Evolutionary conservation across 2,329 filamentous ascomycete species (phyloP), one percentile per base, ranked within the genome.

Genomic region (Fusarium siculi): DNA sequence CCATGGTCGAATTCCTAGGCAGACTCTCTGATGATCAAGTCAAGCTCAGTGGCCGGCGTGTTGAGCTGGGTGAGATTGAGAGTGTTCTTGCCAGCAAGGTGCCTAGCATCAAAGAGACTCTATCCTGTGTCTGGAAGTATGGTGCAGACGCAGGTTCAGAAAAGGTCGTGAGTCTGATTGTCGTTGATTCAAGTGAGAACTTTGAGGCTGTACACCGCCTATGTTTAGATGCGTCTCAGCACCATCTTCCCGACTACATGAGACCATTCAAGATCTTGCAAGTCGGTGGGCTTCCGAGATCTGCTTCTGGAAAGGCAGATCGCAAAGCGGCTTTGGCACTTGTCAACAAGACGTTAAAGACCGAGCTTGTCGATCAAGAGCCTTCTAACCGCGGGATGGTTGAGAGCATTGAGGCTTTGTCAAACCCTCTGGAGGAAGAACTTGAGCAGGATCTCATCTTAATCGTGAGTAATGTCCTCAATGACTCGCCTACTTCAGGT

Each of bases 1-100:
- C 68, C 0, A 36, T 59, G 4, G 37, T 72, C 0, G 69, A 72
- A 15, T 72, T 72, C 4, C 6, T 72, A 2, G 69, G 69, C 2
- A 64, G 69, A 7, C 63, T 72, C 7, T 72, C 68, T 3, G 63
- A 69, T 23, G 69, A 56, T 5, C 69, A 72, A 16, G 69, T 72
- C 14, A 72, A 72, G 28, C 56, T 72, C 6, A 72, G 68, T 18
- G 69, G 69, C 2, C 54, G 69, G 19, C 68, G 69, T 12, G 68
- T 69, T 4, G 68, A 72, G 19, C 23, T 72, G 7, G 57, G 69
- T 3, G 69, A 72, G n/a, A 59, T 72, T 21, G 69, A 72, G 28
- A 69, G 63, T 11, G 36, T 64, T 8, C 5, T 72, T 1, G 63
- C 53, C 1, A 69, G 68, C 9, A 72, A 46, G 11, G 57, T 47